Evolutionary conservation across 495 filamentous ascomycete genomes (phyloP).

Genomic region (Trichoderma virens): DNA sequence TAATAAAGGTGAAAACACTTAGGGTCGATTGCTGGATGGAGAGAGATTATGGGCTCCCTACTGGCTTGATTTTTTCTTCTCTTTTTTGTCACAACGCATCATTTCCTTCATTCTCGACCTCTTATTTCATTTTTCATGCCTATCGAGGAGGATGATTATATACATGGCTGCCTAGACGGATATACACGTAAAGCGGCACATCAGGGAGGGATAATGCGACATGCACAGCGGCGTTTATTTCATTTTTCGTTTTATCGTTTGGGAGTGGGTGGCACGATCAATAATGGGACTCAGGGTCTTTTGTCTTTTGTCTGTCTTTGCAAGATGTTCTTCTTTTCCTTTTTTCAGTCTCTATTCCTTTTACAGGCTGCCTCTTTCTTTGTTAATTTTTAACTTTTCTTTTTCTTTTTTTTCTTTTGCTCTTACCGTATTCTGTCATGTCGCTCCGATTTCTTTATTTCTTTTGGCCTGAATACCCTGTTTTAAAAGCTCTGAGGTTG

Average conservation of each 20-base stretch:
- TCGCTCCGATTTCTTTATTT: background rate
- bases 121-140: background rate
- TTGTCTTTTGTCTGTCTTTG: background rate
- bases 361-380: too few relatives aligned
- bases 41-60: background rate
- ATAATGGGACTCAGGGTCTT: background rate
- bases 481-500: background rate
- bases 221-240: background rate
- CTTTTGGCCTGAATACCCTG: background rate
- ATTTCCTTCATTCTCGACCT: background rate
- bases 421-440: background rate
- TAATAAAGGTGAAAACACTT: too few relatives aligned
- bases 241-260: background rate
- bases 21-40: too few relatives aligned
- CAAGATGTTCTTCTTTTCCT: background rate
- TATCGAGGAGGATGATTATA: background rate
- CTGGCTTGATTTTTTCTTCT: background rate
- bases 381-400: too few relatives aligned
- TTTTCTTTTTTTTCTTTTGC: too few relatives aligned
- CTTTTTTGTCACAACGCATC: background rate
- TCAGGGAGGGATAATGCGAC: background rate
- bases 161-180: background rate
- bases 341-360: background rate
- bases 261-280: background rate
- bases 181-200: background rate